A percentile compares a stretch with the other conserved stretches of the same genome.
Conservation (phyloP, 176 grass and related monocot genomes). For the Aegilops bicornis region DNA sequence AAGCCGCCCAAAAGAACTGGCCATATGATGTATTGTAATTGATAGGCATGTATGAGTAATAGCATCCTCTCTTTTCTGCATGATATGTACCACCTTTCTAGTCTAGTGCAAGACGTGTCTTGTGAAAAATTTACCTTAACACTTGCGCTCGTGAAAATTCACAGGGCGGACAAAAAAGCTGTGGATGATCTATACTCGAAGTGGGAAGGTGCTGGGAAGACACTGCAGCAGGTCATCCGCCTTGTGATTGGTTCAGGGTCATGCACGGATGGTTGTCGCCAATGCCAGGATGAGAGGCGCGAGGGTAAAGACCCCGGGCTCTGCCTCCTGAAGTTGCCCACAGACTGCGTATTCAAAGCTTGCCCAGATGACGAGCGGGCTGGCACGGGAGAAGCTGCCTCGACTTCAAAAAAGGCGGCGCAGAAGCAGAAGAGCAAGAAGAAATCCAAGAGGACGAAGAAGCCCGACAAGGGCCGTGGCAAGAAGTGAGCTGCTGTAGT, state of each 20-base stretch:
- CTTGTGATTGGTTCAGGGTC: constrained; percentile 12
- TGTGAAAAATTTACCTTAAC: neutral
- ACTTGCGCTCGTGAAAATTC: neutral
- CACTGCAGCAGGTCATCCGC: constrained; percentile 30
- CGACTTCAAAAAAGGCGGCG: neutral
- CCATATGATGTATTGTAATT: neutral
- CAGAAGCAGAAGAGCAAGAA: constrained; percentile 38
- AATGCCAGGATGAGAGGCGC: no score
- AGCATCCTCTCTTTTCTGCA: neutral
- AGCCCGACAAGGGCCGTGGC: neutral
- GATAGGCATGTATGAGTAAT: neutral
- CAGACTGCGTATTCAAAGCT: no score
- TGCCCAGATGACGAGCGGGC: neutral
- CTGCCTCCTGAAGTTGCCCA: no score
- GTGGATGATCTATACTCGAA: neutral
- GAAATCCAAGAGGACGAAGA: neutral
- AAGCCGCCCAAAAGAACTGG: no score
- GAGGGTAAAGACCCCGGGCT: no score
- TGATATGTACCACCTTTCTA: neutral
- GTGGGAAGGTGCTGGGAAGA: constrained; percentile 30
- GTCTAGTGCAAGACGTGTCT: neutral
- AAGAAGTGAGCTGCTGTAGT: constrained; percentile 35
- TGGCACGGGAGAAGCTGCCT: neutral
- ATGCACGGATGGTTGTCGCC: neutral
- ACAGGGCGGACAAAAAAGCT: constrained; percentile 17